Percentiles rank a stretch among this genome's conserved stretches.
phyloP scores from a whole-genome alignment of 352 stramenopile species.

The Phytophthora colocasiae region DNA sequence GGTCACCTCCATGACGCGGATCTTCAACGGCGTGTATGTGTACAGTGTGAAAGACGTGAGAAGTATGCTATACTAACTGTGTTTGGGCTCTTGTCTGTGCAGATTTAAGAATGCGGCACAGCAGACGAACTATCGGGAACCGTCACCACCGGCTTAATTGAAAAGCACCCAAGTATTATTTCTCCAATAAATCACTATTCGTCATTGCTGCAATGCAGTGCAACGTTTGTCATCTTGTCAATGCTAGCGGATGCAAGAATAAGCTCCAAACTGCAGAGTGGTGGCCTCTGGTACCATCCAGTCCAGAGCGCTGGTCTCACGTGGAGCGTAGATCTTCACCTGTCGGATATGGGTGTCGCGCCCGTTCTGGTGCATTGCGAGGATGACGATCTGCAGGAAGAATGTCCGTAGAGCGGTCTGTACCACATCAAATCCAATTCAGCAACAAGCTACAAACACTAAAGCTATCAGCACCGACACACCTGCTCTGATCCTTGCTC shows the following conservation, averaged over 20 bases:
- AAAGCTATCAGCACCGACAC: not conserved
- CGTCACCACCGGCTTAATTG: constrained; percentile 20
- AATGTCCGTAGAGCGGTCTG: constrained; percentile 89
- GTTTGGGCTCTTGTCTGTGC: constrained; percentile 1
- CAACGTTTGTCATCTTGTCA: constrained; percentile 4
- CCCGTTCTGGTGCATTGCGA: constrained; percentile 99
- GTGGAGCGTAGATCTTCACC: constrained; percentile 92
- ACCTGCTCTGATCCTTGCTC: constrained; percentile 58
- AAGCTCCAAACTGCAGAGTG: constrained; percentile 76
- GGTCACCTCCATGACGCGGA: constrained; percentile 71
- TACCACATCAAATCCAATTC: not conserved
- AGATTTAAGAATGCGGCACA: constrained; percentile 60
- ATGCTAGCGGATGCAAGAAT: constrained; percentile 63
- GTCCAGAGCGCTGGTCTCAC: constrained; percentile 62
- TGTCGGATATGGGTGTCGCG: constrained; percentile 96
- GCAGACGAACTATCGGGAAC: constrained; percentile 43
- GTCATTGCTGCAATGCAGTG: not conserved
- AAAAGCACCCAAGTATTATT: not conserved
- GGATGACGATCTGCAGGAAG: constrained; percentile 96
- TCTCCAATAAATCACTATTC: no score
- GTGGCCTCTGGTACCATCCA: constrained; percentile 59
- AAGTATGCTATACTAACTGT: constrained; percentile 10
- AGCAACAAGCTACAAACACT: not conserved
- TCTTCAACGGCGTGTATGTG: constrained; percentile 81
- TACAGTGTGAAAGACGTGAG: no score